phyloP scores from a whole-genome alignment of 148 eudicot species.

The Talinum fruticosum region DNA sequence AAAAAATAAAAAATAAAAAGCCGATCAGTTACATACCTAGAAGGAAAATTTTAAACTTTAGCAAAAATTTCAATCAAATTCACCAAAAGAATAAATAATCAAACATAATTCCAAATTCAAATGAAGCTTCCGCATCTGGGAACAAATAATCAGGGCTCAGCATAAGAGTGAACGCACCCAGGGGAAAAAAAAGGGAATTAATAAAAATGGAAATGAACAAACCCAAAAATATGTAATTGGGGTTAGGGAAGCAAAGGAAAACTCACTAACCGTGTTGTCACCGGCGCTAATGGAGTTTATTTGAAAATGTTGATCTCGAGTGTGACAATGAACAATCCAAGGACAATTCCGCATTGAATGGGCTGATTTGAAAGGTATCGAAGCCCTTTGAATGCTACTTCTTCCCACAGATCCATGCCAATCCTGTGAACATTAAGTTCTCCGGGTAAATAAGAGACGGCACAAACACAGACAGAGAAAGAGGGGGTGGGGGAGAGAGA shows the following conservation, averaged over 20 bases:
- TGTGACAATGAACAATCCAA: background rate
- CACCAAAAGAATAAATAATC: background rate
- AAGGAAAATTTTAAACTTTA: background rate
- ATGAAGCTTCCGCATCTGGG: background rate
- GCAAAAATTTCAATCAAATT: background rate
- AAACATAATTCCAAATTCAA: background rate
- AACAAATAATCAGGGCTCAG: too few species aligned
- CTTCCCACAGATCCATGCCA: slow-evolving; percentile 7
- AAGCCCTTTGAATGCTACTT: background rate
- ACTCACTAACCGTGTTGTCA: slow-evolving; percentile 19
- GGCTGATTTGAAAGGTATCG: background rate
- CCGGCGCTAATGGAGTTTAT: slow-evolving; percentile 7
- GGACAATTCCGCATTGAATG: background rate
- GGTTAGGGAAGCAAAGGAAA: background rate
- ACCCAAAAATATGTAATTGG: too few species aligned
- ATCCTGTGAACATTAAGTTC: slow-evolving; percentile 1
- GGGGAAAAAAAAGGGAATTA: background rate
- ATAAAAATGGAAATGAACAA: background rate
- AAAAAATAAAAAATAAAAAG: too few species aligned
- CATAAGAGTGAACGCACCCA: background rate
- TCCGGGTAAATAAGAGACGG: background rate
- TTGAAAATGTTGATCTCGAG: background rate
- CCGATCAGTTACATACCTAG: background rate
- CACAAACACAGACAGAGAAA: background rate
- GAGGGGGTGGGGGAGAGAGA: too few species aligned